Conservation (phyloP, 208 protist genomes). For the Leishmania braziliensis region DNA sequence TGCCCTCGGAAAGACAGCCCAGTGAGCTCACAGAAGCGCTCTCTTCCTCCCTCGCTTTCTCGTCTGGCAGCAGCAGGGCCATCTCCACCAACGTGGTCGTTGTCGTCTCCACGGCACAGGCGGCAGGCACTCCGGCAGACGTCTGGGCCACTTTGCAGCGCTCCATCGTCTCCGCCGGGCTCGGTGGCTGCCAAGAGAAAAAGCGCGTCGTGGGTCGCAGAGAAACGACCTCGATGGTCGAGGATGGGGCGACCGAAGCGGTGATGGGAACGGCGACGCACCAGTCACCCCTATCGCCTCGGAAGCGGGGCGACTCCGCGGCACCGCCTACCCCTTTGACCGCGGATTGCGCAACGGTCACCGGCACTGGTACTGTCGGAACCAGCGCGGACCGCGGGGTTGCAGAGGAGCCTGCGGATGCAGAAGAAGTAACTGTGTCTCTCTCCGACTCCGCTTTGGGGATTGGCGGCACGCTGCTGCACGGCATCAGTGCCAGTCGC, state of each 20-base stretch:
- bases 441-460: not conserved
- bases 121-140: not conserved
- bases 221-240: conserved; percentile 2
- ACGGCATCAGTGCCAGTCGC: conserved; percentile 18
- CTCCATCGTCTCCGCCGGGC: not conserved
- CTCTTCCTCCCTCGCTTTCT: not conserved
- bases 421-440: not conserved
- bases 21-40: not conserved
- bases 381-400: not conserved
- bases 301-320: not conserved
- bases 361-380: conserved; percentile 2
- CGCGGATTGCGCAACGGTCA: not conserved
- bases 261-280: not conserved
- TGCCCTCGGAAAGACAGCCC: not conserved
- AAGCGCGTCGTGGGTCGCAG: conserved; percentile 8
- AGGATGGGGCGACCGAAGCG: not conserved
- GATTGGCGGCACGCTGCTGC: not conserved
- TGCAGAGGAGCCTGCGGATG: not conserved
- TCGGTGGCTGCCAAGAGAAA: conserved; percentile 24
- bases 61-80: conserved; percentile 7
- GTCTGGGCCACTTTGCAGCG: too few species aligned
- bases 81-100: conserved; percentile 7
- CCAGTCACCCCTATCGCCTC: not conserved
- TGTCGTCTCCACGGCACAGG: not conserved
- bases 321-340: not conserved